phyloP scores from a whole-genome alignment of 345 rosid genomes.

The Murraya koenigii region DNA sequence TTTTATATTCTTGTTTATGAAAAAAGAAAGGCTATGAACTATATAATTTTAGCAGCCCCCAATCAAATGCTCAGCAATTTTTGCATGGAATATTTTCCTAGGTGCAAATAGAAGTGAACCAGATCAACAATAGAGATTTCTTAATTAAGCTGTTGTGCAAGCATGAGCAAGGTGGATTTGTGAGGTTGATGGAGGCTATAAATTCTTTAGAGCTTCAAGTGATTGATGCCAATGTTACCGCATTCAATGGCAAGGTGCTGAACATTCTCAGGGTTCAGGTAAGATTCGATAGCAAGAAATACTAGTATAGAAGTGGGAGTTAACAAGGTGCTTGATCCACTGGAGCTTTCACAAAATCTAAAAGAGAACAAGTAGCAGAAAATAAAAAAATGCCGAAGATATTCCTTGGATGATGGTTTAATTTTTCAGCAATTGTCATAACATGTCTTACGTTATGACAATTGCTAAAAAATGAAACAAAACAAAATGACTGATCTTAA shows the following conservation, averaged over 20 bases:
- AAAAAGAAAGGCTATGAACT: background rate
- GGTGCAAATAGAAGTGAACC: conserved; percentile 61
- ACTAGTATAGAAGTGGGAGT: background rate
- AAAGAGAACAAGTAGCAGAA: background rate
- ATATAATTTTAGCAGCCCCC: background rate
- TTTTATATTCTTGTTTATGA: background rate
- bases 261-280: conserved; percentile 70
- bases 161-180: conserved; percentile 55
- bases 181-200: conserved; percentile 56
- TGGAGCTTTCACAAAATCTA: background rate
- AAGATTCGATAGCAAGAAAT: conserved; percentile 9
- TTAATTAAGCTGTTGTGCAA: conserved; percentile 46
- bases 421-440: too few species aligned
- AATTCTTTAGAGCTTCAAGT: conserved; percentile 52
- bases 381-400: background rate
- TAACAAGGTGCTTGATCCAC: background rate
- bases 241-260: conserved; percentile 44
- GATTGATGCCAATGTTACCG: conserved; percentile 67
- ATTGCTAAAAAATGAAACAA: background rate
- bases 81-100: conserved; percentile 19
- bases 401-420: background rate
- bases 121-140: conserved; percentile 45
- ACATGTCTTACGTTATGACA: background rate
- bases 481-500: background rate
- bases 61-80: background rate